Base-by-base conservation (phyloP, 805 yeast species). In the Candida methanosorbosa region DNA sequence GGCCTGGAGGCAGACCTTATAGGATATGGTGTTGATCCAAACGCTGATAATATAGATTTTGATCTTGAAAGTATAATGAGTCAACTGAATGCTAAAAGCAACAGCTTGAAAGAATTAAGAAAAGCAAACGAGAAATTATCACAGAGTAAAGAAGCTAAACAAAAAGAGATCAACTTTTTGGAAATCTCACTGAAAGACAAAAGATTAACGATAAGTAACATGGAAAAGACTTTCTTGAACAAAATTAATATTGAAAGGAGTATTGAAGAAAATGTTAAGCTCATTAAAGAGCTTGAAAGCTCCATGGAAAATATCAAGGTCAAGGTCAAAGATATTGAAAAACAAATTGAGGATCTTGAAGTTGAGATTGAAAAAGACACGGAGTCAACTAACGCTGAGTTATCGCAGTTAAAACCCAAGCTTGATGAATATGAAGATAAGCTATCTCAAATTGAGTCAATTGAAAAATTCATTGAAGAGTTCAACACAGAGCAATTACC, bases 131-230 rank as follows among this genome's bases (percentile, higher is more conserved):
- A 48, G 11, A 40, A 45, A 3, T 39, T 66, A 6, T 43, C 42
- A 3, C 72, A 69, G 17, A 61, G 62, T 7, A 68, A 68, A 42
- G 81, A 75, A 33, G 36, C 47, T 4, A 51, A 54, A 8, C 66
- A 70, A 18, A 62, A 63, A 29, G 73, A 69, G 25, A 36, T 70
- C 16, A 58, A 62, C 7, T 54, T 61, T 12, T 42, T 76, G 17
- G 81, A 78, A 38, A 65, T 59, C 23, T 54, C 55, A 24, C 54
- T 77, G 12, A 75, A 75, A 38, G 83, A 78, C 43, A 64, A 68
- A 35, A 63, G 64, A 44, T 51, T 80, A 29, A 45, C 49, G 3
- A 68, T 82, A 18, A 71, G 74, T 42, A 65, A 69, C 29, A 50
- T 75, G 37, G 82, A 78, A 45, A 63, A 60, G 31, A 56, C 74